phyloP scores from a whole-genome alignment of 1,139 yeast species.

The Yamadazyma sp. region DNA sequence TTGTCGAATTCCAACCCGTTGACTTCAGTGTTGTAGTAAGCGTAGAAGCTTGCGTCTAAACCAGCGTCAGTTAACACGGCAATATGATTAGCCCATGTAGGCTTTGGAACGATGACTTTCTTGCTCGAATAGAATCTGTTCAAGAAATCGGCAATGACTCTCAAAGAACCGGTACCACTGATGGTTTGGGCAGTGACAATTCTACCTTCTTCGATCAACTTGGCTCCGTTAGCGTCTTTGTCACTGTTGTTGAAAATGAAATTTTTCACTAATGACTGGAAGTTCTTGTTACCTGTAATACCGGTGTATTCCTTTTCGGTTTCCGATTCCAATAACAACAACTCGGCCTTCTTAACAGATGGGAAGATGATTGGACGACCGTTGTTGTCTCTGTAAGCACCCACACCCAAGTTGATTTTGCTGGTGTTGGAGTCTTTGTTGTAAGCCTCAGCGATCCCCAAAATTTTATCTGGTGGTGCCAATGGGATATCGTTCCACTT shows the following conservation, averaged over 20 bases:
- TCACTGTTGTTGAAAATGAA: conserved; percentile 52
- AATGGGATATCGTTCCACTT: conserved; percentile 50
- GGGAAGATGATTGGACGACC: conserved; percentile 52
- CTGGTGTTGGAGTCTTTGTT: conserved; percentile 39
- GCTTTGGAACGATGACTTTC: conserved; percentile 60
- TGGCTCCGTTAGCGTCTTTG: conserved; percentile 48
- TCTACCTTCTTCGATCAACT: conserved; percentile 47
- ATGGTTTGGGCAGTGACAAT: conserved; percentile 59
- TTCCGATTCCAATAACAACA: conserved; percentile 38
- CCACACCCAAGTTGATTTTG: conserved; percentile 52
- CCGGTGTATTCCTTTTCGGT: conserved; percentile 60
- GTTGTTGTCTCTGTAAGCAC: conserved; percentile 49
- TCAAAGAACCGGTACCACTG: conserved; percentile 60
- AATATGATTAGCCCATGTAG: conserved; percentile 78
- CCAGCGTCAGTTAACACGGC: conserved; percentile 58
- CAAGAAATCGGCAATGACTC: conserved; percentile 57
- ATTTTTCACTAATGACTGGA: conserved; percentile 48
- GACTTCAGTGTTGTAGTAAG: conserved; percentile 54
- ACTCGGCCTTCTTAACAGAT: conserved; percentile 48
- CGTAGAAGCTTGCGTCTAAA: conserved; percentile 38
- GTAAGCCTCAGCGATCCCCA: conserved; percentile 62
- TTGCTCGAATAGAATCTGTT: conserved; percentile 44
- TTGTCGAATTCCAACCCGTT: conserved; percentile 56
- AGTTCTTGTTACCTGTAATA: conserved; percentile 51
- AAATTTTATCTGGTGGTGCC: conserved; percentile 74